Base-by-base conservation (phyloP, 2,329 filamentous ascomycete genomes). In the Fusarium hostae region DNA sequence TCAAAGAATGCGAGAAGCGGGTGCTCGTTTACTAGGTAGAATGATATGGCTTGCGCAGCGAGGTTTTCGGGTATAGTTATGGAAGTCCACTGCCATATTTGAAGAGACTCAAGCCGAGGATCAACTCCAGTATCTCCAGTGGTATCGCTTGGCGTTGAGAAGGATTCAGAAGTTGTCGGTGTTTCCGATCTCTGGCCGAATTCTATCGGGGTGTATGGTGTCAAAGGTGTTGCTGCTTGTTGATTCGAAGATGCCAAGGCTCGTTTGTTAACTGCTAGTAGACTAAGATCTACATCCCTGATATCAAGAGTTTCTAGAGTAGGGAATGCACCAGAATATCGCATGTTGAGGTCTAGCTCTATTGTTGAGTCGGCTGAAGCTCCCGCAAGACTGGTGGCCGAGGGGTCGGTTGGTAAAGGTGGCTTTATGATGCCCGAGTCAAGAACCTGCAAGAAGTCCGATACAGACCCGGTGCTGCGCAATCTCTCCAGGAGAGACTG, bases 71-170 rank as follows among this genome's bases (percentile, higher is more conserved):
- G 39, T 0, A 65, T 44, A 6, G 52, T 37, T 11, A 69, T 11
- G 0, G 65, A 59, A 8, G 65, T 69, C 66, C 66, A 69, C n/a
- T 68, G 47, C 52, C 65, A 52, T 32, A 69, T 51, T 20, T 41
- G 48, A 4, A 68, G 20, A 18, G 43, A 28, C 0, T 68, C 65
- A 0, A 69, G 1, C 10, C 65, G 24, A 9, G 54, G 39, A 11
- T 68, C 66, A 2, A 54, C 3, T 0, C 10, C 16, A 41, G 5
- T 20, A 10, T 59, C 59, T 7, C 58, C 59, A 3, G 37, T 35
- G 1, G 47, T 28, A 5, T 64, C 59, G 18, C 59, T 54, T 4
- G 65, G 41, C 0, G 66, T 44, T 0, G 59, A 64, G 2, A 26
- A 58, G 0, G 51, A 22, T 2, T 54, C 65, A 10, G 59, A 43